Percentiles rank a stretch among this genome's conserved stretches.
phyloP scores from a whole-genome alignment of 106 monocot species.

The Allium fistulosum region DNA sequence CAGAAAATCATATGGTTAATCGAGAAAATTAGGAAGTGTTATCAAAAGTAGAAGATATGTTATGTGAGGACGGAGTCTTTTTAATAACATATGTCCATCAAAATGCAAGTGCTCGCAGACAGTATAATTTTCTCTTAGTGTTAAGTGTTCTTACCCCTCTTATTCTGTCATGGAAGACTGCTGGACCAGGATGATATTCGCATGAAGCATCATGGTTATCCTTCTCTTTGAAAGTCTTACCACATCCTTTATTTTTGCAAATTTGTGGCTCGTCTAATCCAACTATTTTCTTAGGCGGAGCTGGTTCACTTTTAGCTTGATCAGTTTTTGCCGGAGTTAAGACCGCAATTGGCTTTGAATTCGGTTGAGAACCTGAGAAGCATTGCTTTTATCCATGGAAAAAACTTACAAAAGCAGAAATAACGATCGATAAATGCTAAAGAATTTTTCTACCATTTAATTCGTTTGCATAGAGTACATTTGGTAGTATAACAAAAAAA shows the following conservation, averaged over 20 bases:
- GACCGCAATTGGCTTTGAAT: slow-evolving; percentile 20
- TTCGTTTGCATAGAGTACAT: too few relatives aligned
- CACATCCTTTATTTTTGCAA: slow-evolving; percentile 93
- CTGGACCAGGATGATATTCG: slow-evolving; percentile 85
- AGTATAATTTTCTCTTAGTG: background rate
- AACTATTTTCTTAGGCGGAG: slow-evolving; percentile 53
- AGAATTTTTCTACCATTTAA: too few relatives aligned
- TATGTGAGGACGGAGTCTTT: too few relatives aligned
- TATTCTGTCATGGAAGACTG: slow-evolving; percentile 84
- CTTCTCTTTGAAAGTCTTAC: slow-evolving; percentile 86
- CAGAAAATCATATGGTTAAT: too few relatives aligned
- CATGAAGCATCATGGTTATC: slow-evolving; percentile 96
- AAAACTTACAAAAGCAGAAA: too few relatives aligned
- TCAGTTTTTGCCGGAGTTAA: slow-evolving; percentile 6
- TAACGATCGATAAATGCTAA: too few relatives aligned
- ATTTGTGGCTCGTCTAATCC: slow-evolving; percentile 54
- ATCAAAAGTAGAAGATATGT: too few relatives aligned
- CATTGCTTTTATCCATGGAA: too few relatives aligned
- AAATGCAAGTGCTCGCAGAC: too few relatives aligned
- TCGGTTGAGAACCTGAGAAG: slow-evolving; percentile 59
- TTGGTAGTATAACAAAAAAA: too few relatives aligned
- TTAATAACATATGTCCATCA: too few relatives aligned
- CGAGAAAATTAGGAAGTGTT: too few relatives aligned
- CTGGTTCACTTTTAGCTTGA: slow-evolving; percentile 8
- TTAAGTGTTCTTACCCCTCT: slow-evolving; percentile 62